These are phyloP conservation scores for Pisolithus orientalis DNA, from an alignment of 768 basidiomycete species.

Conservation along the genomic window DNA sequence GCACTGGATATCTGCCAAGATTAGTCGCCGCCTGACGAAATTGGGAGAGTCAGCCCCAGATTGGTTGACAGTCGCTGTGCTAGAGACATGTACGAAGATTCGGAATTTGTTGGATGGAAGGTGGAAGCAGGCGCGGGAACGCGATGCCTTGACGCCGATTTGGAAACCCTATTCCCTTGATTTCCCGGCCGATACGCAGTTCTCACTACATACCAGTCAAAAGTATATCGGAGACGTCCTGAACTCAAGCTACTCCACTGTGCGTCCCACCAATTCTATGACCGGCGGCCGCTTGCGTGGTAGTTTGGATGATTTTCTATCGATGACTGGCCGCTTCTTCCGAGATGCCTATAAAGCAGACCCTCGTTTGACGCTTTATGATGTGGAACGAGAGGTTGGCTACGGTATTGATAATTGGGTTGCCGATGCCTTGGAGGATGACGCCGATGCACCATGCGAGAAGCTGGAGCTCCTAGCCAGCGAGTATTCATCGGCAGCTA, in stretches of 20 bases:
- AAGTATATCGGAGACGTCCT: slow-evolving; percentile 21
- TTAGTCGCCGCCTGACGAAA: slow-evolving; percentile 9
- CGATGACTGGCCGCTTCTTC: slow-evolving; percentile 9
- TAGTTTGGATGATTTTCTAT: slow-evolving; percentile 11
- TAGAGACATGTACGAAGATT: slow-evolving; percentile 7
- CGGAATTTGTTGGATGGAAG: slow-evolving; percentile 20
- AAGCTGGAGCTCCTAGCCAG: slow-evolving; percentile 21
- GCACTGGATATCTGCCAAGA: slow-evolving; percentile 17
- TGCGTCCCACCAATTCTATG: slow-evolving; percentile 1
- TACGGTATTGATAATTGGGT: slow-evolving; percentile 30
- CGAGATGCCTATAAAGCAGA: slow-evolving; percentile 5
- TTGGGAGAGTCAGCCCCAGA: slow-evolving; percentile 1
- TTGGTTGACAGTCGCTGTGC: slow-evolving; percentile 4
- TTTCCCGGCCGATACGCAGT: slow-evolving; percentile 22
- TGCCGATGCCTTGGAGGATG: neutral
- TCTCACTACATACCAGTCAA: slow-evolving; percentile 27
- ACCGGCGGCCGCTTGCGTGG: slow-evolving; percentile 4
- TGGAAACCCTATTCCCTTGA: slow-evolving; percentile 23
- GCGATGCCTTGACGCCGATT: slow-evolving; percentile 16
- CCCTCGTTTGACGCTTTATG: slow-evolving; percentile 22
- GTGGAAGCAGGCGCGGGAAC: slow-evolving; percentile 27
- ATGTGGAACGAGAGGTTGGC: slow-evolving; percentile 32
- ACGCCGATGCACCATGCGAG: neutral
- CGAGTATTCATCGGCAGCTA: slow-evolving; percentile 22
- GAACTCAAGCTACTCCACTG: neutral